Conservation (phyloP, 2,329 filamentous ascomycete species). For the Cladobotryum protrusum region DNA sequence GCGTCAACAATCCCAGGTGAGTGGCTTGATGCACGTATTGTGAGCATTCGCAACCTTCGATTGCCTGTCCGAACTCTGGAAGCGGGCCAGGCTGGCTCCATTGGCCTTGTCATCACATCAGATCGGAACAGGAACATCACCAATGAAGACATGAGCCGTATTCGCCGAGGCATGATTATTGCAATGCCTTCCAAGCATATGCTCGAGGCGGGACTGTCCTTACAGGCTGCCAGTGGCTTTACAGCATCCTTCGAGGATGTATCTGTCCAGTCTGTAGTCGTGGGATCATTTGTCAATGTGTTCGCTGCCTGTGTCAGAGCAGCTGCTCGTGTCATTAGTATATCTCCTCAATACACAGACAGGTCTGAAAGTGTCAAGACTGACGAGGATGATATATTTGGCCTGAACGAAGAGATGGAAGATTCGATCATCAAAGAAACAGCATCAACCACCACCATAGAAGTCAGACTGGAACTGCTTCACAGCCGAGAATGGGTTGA, state of each 20-base stretch:
- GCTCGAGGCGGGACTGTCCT: constrained; percentile 47
- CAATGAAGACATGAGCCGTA: constrained; percentile 30
- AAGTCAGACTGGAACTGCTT: constrained; percentile 63
- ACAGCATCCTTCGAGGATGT: constrained; percentile 63
- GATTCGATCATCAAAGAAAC: constrained; percentile 24
- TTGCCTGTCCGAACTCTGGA: constrained; percentile 72
- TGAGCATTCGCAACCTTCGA: constrained; percentile 82
- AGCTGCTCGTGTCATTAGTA: constrained; percentile 64
- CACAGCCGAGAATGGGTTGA: constrained; percentile 68
- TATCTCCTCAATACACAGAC: constrained; percentile 28
- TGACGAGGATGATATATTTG: constrained; percentile 38
- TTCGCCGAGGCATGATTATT: constrained; percentile 80
- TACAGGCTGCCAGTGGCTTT: constrained; percentile 62
- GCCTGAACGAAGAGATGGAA: constrained; percentile 44
- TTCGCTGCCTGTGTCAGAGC: constrained; percentile 86
- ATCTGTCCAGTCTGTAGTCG: constrained; percentile 55
- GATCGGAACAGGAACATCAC: constrained; percentile 3
- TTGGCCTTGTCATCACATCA: constrained; percentile 64
- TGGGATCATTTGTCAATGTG: constrained; percentile 68
- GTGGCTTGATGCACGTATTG: constrained; percentile 76
- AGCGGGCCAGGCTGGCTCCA: constrained; percentile 80
- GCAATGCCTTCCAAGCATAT: constrained; percentile 56
- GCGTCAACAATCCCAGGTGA: constrained; percentile 52
- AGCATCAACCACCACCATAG: constrained; percentile 23
- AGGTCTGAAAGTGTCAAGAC: background rate